These are phyloP conservation scores for Pisolithus sp. DNA, from an alignment of 768 basidiomycete species.

Conservation along the genomic window DNA sequence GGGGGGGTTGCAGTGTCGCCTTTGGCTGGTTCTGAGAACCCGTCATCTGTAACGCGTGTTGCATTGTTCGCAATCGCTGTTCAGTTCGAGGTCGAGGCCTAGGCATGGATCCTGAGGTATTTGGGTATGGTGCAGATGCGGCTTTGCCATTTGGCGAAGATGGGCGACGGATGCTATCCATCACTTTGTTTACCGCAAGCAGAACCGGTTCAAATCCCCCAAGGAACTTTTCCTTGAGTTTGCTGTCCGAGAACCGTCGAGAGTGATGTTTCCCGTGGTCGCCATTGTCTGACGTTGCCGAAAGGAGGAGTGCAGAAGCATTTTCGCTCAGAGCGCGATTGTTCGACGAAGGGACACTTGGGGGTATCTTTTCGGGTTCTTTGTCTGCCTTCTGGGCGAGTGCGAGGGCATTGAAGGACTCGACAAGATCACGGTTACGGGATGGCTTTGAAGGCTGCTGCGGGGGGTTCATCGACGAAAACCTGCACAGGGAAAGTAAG, in stretches of 20 bases:
- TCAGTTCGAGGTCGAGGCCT: constrained; percentile 34
- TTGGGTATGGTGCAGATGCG: constrained; percentile 18
- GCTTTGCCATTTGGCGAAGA: constrained; percentile 6
- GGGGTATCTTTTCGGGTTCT: constrained; percentile 9
- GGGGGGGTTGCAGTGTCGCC: not conserved
- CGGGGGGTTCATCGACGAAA: not conserved
- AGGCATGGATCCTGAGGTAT: constrained; percentile 17
- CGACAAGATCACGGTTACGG: constrained; percentile 23
- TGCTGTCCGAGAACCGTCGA: not conserved
- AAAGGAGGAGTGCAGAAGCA: not conserved
- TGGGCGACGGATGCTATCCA: constrained; percentile 8
- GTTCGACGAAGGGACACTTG: constrained; percentile 1
- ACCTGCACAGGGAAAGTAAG: not conserved
- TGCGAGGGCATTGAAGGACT: constrained; percentile 28
- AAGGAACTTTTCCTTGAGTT: constrained; percentile 29
- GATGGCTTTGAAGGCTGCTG: constrained; percentile 6
- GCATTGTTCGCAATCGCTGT: constrained; percentile 32
- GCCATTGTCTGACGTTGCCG: not conserved
- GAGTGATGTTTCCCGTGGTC: not conserved
- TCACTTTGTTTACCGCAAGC: constrained; percentile 4
- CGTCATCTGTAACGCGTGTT: constrained; percentile 20
- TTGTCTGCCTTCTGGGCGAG: constrained; percentile 18
- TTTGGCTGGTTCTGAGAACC: not conserved
- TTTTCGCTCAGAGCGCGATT: not conserved
- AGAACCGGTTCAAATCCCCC: constrained; percentile 41